Percentiles rank a stretch among this genome's conserved stretches.
These are phyloP conservation scores for Tuber umbilicatum DNA, from an alignment of 495 filamentous ascomycete species.

Conservation along the genomic window DNA sequence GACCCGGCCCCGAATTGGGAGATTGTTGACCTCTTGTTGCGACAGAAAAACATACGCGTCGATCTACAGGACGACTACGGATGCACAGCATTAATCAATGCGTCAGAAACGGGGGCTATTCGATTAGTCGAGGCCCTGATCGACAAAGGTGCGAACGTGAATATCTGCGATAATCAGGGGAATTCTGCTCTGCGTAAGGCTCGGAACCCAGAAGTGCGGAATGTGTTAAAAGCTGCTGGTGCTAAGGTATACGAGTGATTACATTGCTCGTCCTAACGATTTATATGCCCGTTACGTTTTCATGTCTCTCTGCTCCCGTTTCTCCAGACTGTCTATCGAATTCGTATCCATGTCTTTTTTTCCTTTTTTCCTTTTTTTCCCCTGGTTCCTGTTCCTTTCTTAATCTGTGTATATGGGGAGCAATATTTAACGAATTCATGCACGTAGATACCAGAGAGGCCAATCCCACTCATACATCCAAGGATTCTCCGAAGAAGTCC, in stretches of 20 bases:
- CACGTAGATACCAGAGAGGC: not conserved
- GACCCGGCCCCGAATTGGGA: not conserved
- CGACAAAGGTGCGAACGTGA: not conserved
- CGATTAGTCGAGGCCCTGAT: not conserved
- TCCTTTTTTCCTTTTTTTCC: not conserved
- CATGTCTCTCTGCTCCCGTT: not conserved
- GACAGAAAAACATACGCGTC: not conserved
- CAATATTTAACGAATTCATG: not conserved
- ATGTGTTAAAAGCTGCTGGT: not conserved
- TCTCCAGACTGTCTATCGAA: not conserved
- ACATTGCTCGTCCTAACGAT: not conserved
- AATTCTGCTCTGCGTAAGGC: not conserved
- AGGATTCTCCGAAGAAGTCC: not conserved
- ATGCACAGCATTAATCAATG: not conserved
- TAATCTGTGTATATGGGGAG: not conserved
- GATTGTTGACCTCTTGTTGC: constrained; percentile 1
- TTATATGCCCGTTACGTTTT: not conserved
- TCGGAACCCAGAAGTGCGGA: not conserved
- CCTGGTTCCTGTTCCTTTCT: not conserved
- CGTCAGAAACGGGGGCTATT: not conserved
- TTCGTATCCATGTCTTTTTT: not conserved
- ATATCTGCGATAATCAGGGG: not conserved
- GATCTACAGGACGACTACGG: not conserved
- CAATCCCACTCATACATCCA: not conserved
- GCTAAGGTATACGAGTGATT: not conserved